phyloP scores from a whole-genome alignment of 768 basidiomycete species.

The Lactarius indigo region DNA sequence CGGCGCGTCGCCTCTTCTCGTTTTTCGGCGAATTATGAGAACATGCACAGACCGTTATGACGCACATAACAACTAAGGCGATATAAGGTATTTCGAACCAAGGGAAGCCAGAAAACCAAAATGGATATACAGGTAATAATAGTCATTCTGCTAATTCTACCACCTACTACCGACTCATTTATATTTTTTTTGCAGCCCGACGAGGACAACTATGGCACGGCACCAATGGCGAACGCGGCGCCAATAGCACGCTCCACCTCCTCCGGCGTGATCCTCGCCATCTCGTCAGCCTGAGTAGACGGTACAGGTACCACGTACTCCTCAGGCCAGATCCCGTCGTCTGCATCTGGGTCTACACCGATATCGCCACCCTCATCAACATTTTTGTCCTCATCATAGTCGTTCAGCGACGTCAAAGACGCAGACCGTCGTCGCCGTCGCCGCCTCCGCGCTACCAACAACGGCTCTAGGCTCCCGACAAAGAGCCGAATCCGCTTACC shows the following conservation, averaged over 20 bases:
- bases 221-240: conserved; percentile 1
- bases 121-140: background rate
- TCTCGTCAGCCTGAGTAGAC: background rate
- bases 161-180: background rate
- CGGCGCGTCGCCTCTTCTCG: too few species aligned
- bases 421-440: background rate
- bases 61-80: too few species aligned
- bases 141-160: background rate
- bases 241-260: conserved; percentile 19
- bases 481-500: background rate
- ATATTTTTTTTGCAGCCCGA: background rate
- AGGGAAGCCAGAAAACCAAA: background rate
- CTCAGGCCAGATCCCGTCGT: conserved; percentile 5
- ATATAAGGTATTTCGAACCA: background rate
- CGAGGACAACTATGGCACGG: background rate
- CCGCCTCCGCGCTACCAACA: background rate
- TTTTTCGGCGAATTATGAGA: too few species aligned
- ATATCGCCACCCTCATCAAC: background rate
- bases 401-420: background rate
- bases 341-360: background rate
- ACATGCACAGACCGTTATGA: too few species aligned
- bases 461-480: conserved; percentile 2
- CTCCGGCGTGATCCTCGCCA: conserved; percentile 6
- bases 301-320: background rate
- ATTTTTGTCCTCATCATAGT: background rate